Percentiles rank a stretch among this genome's conserved stretches.
phyloP scores from a whole-genome alignment of 305 asterid genomes.

The Plantago coronopus region DNA sequence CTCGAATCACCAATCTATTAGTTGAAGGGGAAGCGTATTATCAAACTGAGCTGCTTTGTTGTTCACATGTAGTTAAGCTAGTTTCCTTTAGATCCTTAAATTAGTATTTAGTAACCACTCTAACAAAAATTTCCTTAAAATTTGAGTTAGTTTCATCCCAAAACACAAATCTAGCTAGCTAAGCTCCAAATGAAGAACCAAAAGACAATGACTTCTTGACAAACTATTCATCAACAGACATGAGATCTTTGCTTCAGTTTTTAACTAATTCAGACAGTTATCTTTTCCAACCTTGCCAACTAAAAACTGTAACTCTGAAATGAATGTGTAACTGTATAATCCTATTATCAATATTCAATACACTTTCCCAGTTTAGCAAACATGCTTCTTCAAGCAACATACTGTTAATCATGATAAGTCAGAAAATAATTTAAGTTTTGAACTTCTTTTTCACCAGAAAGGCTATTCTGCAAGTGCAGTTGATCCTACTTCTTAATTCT shows the following conservation, averaged over 20 bases:
- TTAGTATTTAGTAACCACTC: no score
- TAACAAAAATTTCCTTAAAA: no score
- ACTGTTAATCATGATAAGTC: background rate
- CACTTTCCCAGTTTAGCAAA: background rate
- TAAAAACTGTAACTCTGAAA: background rate
- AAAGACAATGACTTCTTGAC: background rate
- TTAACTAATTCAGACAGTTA: background rate
- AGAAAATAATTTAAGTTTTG: background rate
- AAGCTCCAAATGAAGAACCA: no score
- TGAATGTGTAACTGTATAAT: slow-evolving; percentile 6
- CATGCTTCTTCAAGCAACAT: slow-evolving; percentile 7
- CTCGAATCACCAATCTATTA: no score
- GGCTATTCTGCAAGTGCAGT: slow-evolving; percentile 39
- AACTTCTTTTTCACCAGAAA: slow-evolving; percentile 33
- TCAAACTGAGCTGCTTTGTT: no score
- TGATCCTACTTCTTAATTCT: no score
- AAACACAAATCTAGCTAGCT: no score
- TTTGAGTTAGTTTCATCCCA: no score
- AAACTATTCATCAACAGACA: background rate
- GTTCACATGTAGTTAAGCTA: no score
- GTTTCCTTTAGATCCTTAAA: no score
- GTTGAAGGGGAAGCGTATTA: no score
- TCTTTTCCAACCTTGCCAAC: background rate
- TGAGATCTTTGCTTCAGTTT: background rate
- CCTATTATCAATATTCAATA: background rate